Base-by-base conservation (phyloP, 148 eudicot genomes). In the Linanthus parryae region DNA sequence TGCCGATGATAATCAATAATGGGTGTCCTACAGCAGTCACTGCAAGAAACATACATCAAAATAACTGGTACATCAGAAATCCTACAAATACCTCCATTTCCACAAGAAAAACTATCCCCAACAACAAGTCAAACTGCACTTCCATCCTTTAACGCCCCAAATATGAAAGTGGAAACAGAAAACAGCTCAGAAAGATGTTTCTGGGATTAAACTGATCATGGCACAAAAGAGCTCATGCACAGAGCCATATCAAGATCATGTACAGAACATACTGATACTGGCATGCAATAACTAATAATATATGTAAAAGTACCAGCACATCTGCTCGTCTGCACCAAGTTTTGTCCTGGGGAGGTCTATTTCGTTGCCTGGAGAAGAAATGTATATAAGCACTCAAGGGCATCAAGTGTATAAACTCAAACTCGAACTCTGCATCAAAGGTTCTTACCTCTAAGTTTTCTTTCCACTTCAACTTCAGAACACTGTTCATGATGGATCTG, bases 291-390 rank as follows among this genome's bases (percentile, higher is more conserved):
- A n/a, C n/a, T n/a, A n/a, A n/a, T n/a, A n/a, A n/a, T n/a, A n/a
- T n/a, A n/a, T n/a, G n/a, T n/a, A n/a, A n/a, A n/a, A n/a, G 26
- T 81, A 91, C 98, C 98, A 91, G 79, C 98, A 86, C 94, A 91
- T 87, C 69, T 86, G 98, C 70, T 91, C 98, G 64, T 91, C 98
- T 18, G 98, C 88, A 71, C 79, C 86, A 80, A 91, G 60, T 67
- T 86, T 91, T 34, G 76, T 77, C 73, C 94, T 74, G 53, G 73
- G 82, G 56, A 86, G 94, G 57, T 91, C 94, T 54, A 79, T 79
- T 44, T 74, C 82, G 30, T 65, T 76, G 67, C 95, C 98, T 86
- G 79, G 43, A 70, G 47, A 62, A 57, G 16, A 14, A n/a, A 45
- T 0, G 31, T 49, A 67, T 5, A 62, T 7, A 47, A 29, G 57